phyloP scores from a whole-genome alignment of 331 rosid genomes.

The Rosa hybrid region DNA sequence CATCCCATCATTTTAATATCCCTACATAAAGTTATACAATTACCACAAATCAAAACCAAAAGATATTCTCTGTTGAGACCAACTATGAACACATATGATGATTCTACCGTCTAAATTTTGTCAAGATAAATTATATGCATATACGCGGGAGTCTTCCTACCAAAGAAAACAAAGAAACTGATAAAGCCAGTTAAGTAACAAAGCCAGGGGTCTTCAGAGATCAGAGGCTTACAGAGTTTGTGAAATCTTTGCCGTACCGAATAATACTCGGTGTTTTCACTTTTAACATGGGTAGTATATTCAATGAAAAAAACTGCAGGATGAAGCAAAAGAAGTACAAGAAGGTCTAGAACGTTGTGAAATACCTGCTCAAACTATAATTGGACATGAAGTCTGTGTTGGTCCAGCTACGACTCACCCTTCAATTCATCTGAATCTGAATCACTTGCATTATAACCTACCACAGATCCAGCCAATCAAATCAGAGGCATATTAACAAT shows the following conservation, averaged over 20 bases:
- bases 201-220: background rate
- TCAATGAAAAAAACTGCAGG: background rate
- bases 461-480: constrained; percentile 24
- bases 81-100: background rate
- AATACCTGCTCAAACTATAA: constrained; percentile 45
- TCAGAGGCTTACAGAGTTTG: background rate
- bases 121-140: background rate
- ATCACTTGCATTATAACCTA: constrained; percentile 97
- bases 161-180: background rate
- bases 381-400: constrained; percentile 19
- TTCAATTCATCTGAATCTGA: constrained; percentile 86
- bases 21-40: background rate
- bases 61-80: background rate
- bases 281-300: too few relatives aligned
- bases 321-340: constrained; percentile 8
- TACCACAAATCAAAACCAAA: background rate
- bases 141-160: background rate
- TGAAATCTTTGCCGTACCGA: background rate
- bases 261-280: background rate
- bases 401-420: constrained; percentile 53
- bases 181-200: background rate
- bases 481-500: constrained; percentile 19
- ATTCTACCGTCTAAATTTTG: background rate
- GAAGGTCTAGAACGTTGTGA: constrained; percentile 17
- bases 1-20: background rate